Conservation (phyloP, 495 filamentous ascomycete species). For the Tuber indicum region DNA sequence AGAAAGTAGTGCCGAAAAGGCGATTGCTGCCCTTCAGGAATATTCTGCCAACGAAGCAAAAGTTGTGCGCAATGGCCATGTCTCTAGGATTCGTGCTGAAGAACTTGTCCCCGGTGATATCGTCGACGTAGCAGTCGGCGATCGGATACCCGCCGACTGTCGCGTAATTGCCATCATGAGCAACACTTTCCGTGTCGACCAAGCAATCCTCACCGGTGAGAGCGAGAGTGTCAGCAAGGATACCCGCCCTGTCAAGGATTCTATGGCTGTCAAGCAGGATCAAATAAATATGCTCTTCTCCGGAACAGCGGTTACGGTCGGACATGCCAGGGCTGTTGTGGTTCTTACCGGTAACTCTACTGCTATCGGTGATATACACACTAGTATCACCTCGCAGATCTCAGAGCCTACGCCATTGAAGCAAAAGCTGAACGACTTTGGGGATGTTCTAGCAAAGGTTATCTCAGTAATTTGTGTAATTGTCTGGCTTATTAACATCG, state of each 20-base stretch:
- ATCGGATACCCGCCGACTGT: constrained; percentile 95
- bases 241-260: constrained; percentile 59
- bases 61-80: constrained; percentile 69
- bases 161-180: constrained; percentile 83
- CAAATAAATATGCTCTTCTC: constrained; percentile 98
- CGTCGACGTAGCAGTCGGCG: constrained; percentile 79
- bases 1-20: constrained; percentile 97
- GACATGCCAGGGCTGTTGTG: constrained; percentile 86
- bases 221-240: constrained; percentile 96
- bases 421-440: constrained; percentile 98
- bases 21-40: constrained; percentile 96
- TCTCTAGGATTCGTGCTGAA: constrained; percentile 79
- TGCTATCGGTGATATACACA: constrained; percentile 97
- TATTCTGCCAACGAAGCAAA: constrained; percentile 98
- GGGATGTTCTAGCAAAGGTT: constrained; percentile 92
- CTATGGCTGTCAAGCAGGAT: constrained; percentile 90
- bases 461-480: constrained; percentile 94
- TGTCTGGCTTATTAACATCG: constrained; percentile 97
- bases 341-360: constrained; percentile 85
- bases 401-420: constrained; percentile 96
- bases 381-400: constrained; percentile 96
- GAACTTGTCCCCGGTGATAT: constrained; percentile 95
- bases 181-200: constrained; percentile 93
- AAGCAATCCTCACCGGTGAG: constrained; percentile 96
- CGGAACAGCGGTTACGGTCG: constrained; percentile 92